Evolutionary conservation across 1,284 basidiomycete genomes (phyloP), one percentile per base, ranked within the genome.

Genomic region (Limonomyces culmigenus): DNA sequence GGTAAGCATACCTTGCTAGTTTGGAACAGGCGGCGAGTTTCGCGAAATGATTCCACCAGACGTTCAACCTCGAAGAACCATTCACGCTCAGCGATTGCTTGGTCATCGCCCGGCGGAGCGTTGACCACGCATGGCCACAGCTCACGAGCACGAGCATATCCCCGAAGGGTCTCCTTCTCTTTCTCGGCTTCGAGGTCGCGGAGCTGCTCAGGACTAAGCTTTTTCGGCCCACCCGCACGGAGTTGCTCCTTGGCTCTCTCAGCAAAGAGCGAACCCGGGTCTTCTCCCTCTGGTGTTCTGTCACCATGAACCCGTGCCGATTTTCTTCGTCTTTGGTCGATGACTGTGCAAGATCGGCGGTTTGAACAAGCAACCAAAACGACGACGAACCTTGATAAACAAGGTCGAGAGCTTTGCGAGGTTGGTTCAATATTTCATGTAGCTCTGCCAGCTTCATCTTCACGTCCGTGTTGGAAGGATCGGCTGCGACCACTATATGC

Each of bases 371-470:
- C 25, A 27, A 27, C 25, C n/a, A 8, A 27, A 8, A 27, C 25
- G 38, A 27, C 35, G 14, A 21, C 51, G 20, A 43, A 84, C 87
- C 84, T 65, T 92, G 76, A 38, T 85, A 79, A 3, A 96, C 85
- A 1, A 93, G 58, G 16, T 85, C 76, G 0, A 95, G 63, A 0
- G 92, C 92, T 49, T 80, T 80, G 13, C 77, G 63, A 3, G 81
- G 76, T 44, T 89, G 72, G 30, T 80, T 76, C 43, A 81, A 55
- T 14, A 77, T 71, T 51, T 97, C 93, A 42, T 87, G 86, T 14
- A 92, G 74, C 41, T 86, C 84, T 0, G 92, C 92, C 1, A 96
- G 66, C 43, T 83, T 79, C 68, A 91, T 77, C 51, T 86, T 86
- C 5, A 77, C 77, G 19, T 91, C 81, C 43, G 76, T 72, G 44